Evolutionary conservation across 2,329 filamentous ascomycete genomes (phyloP), one percentile per base, ranked within the genome.

Genomic region (Didymella arachidicola): DNA sequence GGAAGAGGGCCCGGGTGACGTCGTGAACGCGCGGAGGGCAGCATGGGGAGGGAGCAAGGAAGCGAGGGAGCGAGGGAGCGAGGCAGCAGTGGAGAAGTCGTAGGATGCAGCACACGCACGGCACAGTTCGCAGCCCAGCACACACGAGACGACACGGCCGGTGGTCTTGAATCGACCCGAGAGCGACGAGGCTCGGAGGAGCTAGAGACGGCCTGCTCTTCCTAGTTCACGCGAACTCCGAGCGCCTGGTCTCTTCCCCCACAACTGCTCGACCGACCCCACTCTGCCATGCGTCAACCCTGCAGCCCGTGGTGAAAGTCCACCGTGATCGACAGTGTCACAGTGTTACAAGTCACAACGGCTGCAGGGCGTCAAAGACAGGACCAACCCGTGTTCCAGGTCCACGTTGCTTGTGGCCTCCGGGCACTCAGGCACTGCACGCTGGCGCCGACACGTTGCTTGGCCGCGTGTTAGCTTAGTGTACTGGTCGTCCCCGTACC

Each of bases 131-230:
- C 48, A 53, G 58, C 41, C 50, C 56, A 53, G 49, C 50, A 41
- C 46, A 34, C 46, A 45, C 50, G 34, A 46, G 32, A 45, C 56
- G 41, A 38, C 19, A 53, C 59, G 59, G 36, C 55, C 57, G 50
- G 51, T 43, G 54, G 61, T 49, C 56, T 53, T 59, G 56, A 53
- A 53, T 53, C 50, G 22, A 53, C 56, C 56, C 56, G 56, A 50
- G 49, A 41, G 54, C 48, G 25, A 57, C 54, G 54, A 47, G 54
- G 54, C 47, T 45, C 27, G 42, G 34, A 43, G 51, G 36, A 55
- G 45, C 53, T 58, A 51, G 43, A 47, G 54, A 41, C 54, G 54
- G 45, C 50, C 44, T 53, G 48, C 54, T 43, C 41, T 53, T 52
- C 43, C 43, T 42, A 51, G 41, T 46, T 52, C 12, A 43, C 55